Base-by-base conservation (phyloP, 2,329 filamentous ascomycete genomes). In the Paraphaeosphaeria sporulosa region DNA sequence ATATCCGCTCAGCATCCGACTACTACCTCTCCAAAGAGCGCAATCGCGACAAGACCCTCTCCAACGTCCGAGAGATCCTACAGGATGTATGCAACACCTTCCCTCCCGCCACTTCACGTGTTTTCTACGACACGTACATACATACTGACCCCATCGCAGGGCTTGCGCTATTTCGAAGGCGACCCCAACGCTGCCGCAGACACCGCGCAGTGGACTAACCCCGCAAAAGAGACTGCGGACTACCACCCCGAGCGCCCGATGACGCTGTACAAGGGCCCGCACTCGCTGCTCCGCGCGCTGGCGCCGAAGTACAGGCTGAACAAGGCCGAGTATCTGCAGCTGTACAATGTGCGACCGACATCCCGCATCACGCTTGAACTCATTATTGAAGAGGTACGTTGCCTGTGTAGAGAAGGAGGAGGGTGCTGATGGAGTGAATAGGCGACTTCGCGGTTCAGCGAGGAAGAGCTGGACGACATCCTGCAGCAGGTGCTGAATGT, bases 11-110 rank as follows among this genome's bases (percentile, higher is more conserved):
- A 51, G 71, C 76, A 68, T 68, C 71, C 36, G 72, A 71, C 58
- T 73, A 76, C 58, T 77, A 78, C 62, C 63, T 60, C 9, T 70
- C 70, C 52, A 68, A 64, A 30, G 75, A 78, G 19, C 53, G 58
- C 8, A 70, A 72, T 43, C 61, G 59, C 8, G 64, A 75, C 25
- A 57, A 58, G 34, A 72, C 71, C 57, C 74, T 76, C 3, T 81
- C 84, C 58, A 89, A 91, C 68, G 78, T 93, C 42, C 78, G 79
- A 6, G 84, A 88, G 49, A 85, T 87, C 70, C 82, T 89, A 55
- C 85, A 83, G 73, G 89, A 92, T 83, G 90, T 91, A 79, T 49
- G 63, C 58, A 36, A 19, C 48, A 63, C 58, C 40, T 19, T 27
- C 34, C 15, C 48, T 23, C 21, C 40, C 7, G 30, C 30, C 42